Conservation (phyloP, 2,329 filamentous ascomycete species). For the Chaetomiaceae sp. region DNA sequence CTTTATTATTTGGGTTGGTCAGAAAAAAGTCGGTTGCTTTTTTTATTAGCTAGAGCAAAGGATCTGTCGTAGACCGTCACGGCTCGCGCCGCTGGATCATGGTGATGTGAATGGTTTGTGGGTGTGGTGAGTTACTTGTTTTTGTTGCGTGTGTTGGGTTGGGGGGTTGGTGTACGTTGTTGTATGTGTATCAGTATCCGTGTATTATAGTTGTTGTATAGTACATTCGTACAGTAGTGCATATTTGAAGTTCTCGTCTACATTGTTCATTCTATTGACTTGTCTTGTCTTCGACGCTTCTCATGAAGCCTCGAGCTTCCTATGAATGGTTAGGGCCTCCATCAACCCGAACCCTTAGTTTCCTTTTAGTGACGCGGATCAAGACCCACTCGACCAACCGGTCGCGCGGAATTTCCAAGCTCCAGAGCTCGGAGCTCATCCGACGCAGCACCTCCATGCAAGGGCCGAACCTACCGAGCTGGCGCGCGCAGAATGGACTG, state of each 20-base stretch:
- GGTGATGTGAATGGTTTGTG: slow-evolving; percentile 9
- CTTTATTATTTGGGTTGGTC: not conserved
- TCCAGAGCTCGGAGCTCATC: not conserved
- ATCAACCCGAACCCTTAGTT: too few relatives aligned
- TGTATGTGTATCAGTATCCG: not conserved
- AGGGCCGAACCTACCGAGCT: not conserved
- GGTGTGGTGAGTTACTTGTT: not conserved
- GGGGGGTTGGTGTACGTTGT: not conserved
- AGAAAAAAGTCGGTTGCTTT: not conserved
- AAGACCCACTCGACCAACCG: not conserved
- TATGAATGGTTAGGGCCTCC: too few relatives aligned
- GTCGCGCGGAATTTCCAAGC: slow-evolving; percentile 4
- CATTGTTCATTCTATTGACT: too few relatives aligned
- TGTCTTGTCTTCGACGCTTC: too few relatives aligned
- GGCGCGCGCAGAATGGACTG: slow-evolving; percentile 1
- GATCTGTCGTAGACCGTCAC: slow-evolving; percentile 3
- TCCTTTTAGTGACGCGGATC: too few relatives aligned
- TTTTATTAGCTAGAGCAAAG: not conserved
- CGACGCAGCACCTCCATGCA: not conserved
- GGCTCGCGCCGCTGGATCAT: slow-evolving; percentile 7
- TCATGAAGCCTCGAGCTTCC: too few relatives aligned
- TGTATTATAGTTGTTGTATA: too few relatives aligned
- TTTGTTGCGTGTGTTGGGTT: not conserved
- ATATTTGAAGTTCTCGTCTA: too few relatives aligned
- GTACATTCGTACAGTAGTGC: too few relatives aligned